phyloP scores from a whole-genome alignment of 768 basidiomycete species.

The Cyclocybe cylindracea region DNA sequence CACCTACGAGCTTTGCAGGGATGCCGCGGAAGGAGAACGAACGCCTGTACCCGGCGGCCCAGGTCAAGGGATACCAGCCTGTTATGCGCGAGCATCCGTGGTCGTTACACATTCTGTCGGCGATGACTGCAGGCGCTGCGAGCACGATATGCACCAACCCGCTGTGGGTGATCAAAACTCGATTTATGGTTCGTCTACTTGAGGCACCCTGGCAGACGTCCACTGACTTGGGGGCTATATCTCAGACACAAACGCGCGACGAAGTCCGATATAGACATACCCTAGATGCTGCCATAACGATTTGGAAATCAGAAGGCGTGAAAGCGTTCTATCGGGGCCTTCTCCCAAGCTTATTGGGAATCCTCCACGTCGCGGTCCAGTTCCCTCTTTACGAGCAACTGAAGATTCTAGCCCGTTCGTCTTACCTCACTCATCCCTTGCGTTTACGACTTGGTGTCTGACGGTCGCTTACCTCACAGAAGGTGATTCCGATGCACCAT shows the following conservation, averaged over 20 bases:
- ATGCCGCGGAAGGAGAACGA: constrained; percentile 29
- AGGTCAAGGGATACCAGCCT: constrained; percentile 85
- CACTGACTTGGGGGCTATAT: neutral
- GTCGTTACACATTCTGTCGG: constrained; percentile 88
- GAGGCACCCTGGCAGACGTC: neutral
- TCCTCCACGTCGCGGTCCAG: constrained; percentile 94
- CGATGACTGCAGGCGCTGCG: constrained; percentile 92
- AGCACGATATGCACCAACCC: constrained; percentile 96
- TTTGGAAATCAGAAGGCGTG: constrained; percentile 86
- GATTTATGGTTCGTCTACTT: constrained; percentile 81
- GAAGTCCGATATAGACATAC: constrained; percentile 88
- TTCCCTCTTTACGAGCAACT: constrained; percentile 96
- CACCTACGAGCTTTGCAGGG: constrained; percentile 40
- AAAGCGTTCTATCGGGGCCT: constrained; percentile 94
- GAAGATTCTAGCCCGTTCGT: constrained; percentile 84
- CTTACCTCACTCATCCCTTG: neutral
- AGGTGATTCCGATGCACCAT: constrained; percentile 43
- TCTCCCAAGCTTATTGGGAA: constrained; percentile 90
- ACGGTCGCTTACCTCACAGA: constrained; percentile 31
- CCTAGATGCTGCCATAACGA: constrained; percentile 83
- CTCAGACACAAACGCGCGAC: constrained; percentile 78
- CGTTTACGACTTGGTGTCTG: constrained; percentile 8
- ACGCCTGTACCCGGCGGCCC: constrained; percentile 77
- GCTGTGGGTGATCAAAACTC: constrained; percentile 98
- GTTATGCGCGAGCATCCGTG: constrained; percentile 79